Conservation (phyloP, 2,329 filamentous ascomycete genomes). For the Metarhizium guizhouense region DNA sequence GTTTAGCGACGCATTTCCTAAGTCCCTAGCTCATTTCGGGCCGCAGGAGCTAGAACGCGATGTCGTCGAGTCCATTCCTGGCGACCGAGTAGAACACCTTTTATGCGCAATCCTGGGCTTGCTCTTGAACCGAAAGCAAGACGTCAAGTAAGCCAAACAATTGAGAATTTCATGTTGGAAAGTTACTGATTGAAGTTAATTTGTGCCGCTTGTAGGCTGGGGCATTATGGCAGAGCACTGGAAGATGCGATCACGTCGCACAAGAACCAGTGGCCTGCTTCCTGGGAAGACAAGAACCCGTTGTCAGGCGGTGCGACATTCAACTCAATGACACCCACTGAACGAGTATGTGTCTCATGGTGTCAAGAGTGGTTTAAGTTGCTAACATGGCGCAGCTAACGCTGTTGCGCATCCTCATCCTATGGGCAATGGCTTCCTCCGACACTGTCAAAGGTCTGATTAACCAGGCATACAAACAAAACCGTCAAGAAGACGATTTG, state of each 20-base stretch:
- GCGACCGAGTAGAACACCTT: constrained; percentile 77
- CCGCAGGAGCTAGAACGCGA: constrained; percentile 92
- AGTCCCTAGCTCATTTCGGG: constrained; percentile 80
- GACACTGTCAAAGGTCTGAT: constrained; percentile 74
- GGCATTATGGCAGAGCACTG: constrained; percentile 85
- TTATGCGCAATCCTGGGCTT: constrained; percentile 83
- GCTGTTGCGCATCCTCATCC: constrained; percentile 70
- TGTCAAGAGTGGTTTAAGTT: not conserved
- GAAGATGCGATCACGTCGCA: constrained; percentile 87
- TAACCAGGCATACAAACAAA: constrained; percentile 81
- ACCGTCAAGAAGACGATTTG: constrained; percentile 65
- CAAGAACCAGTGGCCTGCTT: constrained; percentile 76
- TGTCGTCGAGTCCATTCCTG: constrained; percentile 66
- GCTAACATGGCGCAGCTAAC: constrained; percentile 51
- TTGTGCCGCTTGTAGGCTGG: constrained; percentile 49
- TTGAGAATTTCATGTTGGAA: not conserved
- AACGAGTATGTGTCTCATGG: constrained; percentile 54
- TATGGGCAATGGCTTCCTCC: constrained; percentile 86
- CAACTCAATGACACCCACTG: constrained; percentile 67
- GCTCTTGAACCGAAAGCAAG: constrained; percentile 93
- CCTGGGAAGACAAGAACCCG: constrained; percentile 78
- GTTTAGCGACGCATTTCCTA: constrained; percentile 82
- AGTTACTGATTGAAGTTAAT: constrained; percentile 11
- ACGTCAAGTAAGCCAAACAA: constrained; percentile 73
- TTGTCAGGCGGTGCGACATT: constrained; percentile 75